Evolutionary conservation across 2,329 filamentous ascomycete species (phyloP).

Genomic region (Colletotrichum sidae): DNA sequence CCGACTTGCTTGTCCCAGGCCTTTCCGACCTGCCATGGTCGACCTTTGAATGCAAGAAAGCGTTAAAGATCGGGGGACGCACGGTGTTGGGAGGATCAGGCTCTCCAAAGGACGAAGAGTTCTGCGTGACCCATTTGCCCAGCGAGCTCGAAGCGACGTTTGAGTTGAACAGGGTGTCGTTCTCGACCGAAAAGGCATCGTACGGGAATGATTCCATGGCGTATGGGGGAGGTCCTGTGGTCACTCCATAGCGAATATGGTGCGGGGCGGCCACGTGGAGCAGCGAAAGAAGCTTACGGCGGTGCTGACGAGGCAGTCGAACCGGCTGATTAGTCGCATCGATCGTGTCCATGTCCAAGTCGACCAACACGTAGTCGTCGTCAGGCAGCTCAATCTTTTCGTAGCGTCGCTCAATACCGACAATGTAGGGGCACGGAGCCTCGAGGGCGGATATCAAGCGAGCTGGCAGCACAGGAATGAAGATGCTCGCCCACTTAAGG

Average conservation of each 20-base stretch:
- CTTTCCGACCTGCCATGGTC: conserved; percentile 77
- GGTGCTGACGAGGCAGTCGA: conserved; percentile 85
- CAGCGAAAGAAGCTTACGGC: conserved; percentile 88
- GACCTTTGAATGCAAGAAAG: conserved; percentile 81
- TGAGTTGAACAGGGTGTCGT: conserved; percentile 81
- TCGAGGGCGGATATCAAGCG: conserved; percentile 91
- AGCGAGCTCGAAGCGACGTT: conserved; percentile 78
- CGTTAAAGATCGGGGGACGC: conserved; percentile 85
- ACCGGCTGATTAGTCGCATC: conserved; percentile 85
- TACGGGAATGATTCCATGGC: conserved; percentile 93
- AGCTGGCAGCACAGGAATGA: conserved; percentile 91
- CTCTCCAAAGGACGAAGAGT: conserved; percentile 87
- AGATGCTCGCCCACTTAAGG: conserved; percentile 91
- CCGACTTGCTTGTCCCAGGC: conserved; percentile 79
- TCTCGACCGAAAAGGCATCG: conserved; percentile 90
- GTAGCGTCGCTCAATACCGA: conserved; percentile 93
- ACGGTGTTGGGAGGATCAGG: conserved; percentile 62
- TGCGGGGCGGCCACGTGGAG: conserved; percentile 92
- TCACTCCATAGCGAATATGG: conserved; percentile 86
- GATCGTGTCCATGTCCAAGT: conserved; percentile 91
- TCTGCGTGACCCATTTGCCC: conserved; percentile 88
- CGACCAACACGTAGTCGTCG: conserved; percentile 95
- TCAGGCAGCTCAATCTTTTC: conserved; percentile 88
- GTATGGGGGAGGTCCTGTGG: conserved; percentile 90
- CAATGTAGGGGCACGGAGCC: conserved; percentile 95